These are phyloP conservation scores for Ophiostoma pallidulum DNA, from an alignment of 2,329 filamentous ascomycete genomes.

Conservation along the genomic window DNA sequence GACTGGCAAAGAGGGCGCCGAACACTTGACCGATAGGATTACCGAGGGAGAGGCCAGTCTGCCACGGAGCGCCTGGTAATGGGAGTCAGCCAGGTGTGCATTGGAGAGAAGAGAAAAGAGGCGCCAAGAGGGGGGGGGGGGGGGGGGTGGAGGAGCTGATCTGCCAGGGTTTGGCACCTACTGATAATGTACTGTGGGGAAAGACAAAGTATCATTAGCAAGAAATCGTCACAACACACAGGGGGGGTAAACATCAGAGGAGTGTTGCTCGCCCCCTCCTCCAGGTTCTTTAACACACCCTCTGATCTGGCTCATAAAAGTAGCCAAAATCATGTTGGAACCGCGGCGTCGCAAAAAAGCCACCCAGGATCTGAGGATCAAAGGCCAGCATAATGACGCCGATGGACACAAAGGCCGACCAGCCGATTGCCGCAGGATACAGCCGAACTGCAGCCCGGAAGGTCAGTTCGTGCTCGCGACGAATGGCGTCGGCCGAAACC, in stretches of 20 bases:
- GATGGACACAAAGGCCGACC: constrained; percentile 51
- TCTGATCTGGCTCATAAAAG: constrained; percentile 28
- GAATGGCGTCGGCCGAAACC: background rate
- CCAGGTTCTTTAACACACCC: too few relatives aligned
- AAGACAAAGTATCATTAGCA: background rate
- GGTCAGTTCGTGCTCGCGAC: background rate
- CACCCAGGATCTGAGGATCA: constrained; percentile 54
- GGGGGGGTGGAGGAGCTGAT: too few relatives aligned
- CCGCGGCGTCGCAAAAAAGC: constrained; percentile 50
- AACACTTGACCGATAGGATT: constrained; percentile 49
- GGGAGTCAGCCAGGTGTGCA: background rate
- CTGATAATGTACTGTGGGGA: constrained; percentile 26
- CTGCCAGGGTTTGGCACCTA: constrained; percentile 7
- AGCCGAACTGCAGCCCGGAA: constrained; percentile 28
- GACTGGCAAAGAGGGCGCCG: constrained; percentile 41
- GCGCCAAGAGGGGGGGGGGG: too few relatives aligned
- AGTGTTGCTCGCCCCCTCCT: too few relatives aligned
- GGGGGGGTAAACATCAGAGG: too few relatives aligned
- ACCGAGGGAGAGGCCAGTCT: constrained; percentile 40
- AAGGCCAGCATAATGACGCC: constrained; percentile 47
- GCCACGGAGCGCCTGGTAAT: constrained; percentile 33
- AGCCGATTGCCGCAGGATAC: constrained; percentile 39
- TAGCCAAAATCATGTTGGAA: constrained; percentile 50
- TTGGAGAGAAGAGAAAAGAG: background rate
- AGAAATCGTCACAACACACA: too few relatives aligned